phyloP scores from a whole-genome alignment of 1,284 basidiomycete genomes.

The Ceratobasidium sp. region DNA sequence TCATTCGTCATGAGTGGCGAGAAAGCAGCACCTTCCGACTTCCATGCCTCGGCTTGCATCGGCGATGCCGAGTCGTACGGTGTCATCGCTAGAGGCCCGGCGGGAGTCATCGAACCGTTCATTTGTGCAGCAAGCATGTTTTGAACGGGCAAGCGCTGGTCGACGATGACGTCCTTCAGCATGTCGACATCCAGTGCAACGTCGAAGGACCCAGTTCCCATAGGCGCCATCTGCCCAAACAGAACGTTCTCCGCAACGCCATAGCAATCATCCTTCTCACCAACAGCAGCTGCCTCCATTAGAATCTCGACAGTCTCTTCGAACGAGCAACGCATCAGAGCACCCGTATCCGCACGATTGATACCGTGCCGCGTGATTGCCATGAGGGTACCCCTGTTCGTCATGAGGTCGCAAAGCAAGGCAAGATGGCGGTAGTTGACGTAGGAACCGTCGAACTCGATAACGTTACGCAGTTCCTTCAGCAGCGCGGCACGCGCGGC shows the following conservation, averaged over 20 bases:
- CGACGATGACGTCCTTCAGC: constrained; percentile 98
- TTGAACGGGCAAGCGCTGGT: constrained; percentile 91
- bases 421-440: constrained; percentile 99
- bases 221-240: constrained; percentile 98
- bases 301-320: constrained; percentile 99
- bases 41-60: constrained; percentile 70
- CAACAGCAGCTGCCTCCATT: constrained; percentile 97
- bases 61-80: constrained; percentile 94
- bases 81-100: constrained; percentile 84
- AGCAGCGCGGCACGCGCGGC: constrained; percentile 93
- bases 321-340: constrained; percentile 98
- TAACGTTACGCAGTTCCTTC: constrained; percentile 91
- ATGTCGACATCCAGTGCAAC: constrained; percentile 97
- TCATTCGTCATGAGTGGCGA: constrained; percentile 91
- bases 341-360: constrained; percentile 96
- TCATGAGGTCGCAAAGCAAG: constrained; percentile 97
- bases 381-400: constrained; percentile 94
- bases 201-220: constrained; percentile 96
- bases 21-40: constrained; percentile 88
- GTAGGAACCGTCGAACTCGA: constrained; percentile 99
- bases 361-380: constrained; percentile 99
- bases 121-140: constrained; percentile 80
- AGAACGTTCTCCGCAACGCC: constrained; percentile 99
- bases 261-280: constrained; percentile 97
- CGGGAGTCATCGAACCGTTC: constrained; percentile 91